Percentiles rank a stretch among this genome's conserved stretches.
Conservation (phyloP, 2,329 filamentous ascomycete genomes). For the Apiospora pterosperma region DNA sequence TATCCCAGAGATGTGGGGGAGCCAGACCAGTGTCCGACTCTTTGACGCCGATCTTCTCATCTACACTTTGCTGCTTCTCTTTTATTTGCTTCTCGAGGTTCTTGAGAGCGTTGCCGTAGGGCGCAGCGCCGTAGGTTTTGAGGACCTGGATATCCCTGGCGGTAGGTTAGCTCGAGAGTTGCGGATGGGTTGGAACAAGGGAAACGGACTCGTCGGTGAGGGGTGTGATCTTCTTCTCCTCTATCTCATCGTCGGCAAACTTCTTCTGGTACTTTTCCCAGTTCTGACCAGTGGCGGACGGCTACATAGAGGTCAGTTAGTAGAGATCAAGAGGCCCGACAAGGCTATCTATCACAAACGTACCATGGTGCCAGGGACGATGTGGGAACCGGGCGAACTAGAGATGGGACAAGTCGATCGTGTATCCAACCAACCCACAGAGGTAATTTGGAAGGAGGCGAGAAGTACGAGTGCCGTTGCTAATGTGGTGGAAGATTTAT, state of each 20-base stretch:
- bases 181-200: slow-evolving; percentile 27
- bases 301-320: slow-evolving; percentile 51
- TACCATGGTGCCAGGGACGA: slow-evolving; percentile 22
- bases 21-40: slow-evolving; percentile 98
- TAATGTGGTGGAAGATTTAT: not conserved
- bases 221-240: slow-evolving; percentile 99
- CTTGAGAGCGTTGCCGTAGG: slow-evolving; percentile 90
- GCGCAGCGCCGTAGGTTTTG: slow-evolving; percentile 97
- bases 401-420: not conserved
- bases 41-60: slow-evolving; percentile 96
- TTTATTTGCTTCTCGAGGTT: slow-evolving; percentile 99
- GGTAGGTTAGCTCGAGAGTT: slow-evolving; percentile 13
- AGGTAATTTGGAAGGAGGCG: not conserved
- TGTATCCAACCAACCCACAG: not conserved
- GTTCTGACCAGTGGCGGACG: slow-evolving; percentile 86
- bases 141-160: slow-evolving; percentile 95
- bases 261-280: slow-evolving; percentile 99
- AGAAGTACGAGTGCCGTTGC: not conserved
- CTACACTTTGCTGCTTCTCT: slow-evolving; percentile 95
- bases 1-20: slow-evolving; percentile 97
- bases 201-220: slow-evolving; percentile 79
- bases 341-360: slow-evolving; percentile 6
- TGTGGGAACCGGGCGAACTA: not conserved
- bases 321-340: slow-evolving; percentile 10
- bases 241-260: slow-evolving; percentile 92